Conservation (phyloP, 2,329 filamentous ascomycete species). For the Scleromitrula shiraiana region DNA sequence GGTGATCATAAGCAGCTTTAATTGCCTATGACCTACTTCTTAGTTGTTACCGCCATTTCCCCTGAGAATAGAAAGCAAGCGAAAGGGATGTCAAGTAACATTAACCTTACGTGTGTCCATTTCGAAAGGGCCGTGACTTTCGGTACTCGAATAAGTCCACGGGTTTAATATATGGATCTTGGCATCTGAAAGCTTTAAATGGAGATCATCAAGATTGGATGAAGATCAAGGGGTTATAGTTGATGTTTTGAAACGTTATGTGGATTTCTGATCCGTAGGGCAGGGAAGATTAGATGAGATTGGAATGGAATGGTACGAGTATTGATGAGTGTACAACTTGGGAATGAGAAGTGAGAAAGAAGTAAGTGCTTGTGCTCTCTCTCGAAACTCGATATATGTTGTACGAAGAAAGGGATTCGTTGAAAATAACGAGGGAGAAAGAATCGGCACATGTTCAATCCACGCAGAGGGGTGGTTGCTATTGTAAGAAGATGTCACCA, state of each 20-base stretch:
- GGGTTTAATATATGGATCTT: conserved; percentile 10
- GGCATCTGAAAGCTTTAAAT: conserved; percentile 3
- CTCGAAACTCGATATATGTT: neutral
- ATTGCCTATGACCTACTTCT: no score
- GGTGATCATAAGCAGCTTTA: no score
- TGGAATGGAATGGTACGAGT: neutral
- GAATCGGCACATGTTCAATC: neutral
- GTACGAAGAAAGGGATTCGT: neutral
- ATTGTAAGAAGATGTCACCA: neutral
- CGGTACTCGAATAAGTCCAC: neutral
- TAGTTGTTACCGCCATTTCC: no score
- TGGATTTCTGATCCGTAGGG: neutral
- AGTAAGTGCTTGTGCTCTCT: no score
- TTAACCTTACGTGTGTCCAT: no score
- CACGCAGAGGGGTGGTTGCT: no score
- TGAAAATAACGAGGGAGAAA: neutral
- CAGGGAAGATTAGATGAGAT: neutral
- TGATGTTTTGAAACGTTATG: conserved; percentile 5
- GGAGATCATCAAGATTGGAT: conserved; percentile 9
- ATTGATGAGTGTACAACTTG: neutral
- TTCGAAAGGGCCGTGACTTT: no score
- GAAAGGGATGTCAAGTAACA: no score
- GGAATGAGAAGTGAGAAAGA: no score
- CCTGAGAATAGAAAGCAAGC: no score
- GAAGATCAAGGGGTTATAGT: conserved; percentile 1